Evolutionary conservation across 371 early-diverging fungal species (phyloP).

Genomic region (Mortierella sp.): DNA sequence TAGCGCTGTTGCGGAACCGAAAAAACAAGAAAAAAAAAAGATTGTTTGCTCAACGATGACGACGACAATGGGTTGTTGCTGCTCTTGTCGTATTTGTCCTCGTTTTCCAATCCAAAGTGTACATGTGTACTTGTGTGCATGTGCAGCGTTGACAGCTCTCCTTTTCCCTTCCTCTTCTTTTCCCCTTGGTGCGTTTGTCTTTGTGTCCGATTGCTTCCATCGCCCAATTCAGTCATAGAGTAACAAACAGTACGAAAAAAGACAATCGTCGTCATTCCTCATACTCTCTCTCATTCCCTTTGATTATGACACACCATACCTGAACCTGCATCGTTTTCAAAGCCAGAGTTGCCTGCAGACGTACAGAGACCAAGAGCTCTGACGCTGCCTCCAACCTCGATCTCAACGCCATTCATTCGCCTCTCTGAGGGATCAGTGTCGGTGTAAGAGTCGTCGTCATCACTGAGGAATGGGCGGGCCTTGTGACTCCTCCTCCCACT

Average conservation of each 20-base stretch:
- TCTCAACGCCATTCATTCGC: conserved; percentile 17
- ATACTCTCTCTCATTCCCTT: not conserved
- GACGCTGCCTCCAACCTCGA: conserved; percentile 18
- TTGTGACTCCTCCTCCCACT: conserved; percentile 23
- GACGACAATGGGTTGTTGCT: not conserved
- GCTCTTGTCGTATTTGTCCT: not conserved
- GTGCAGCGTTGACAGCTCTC: conserved; percentile 2
- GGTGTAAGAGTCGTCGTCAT: conserved; percentile 26
- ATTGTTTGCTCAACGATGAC: conserved; percentile 2
- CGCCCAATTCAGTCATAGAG: not conserved
- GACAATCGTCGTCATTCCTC: not conserved
- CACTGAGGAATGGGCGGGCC: conserved; percentile 23
- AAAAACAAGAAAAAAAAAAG: not conserved
- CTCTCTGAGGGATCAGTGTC: conserved; percentile 35
- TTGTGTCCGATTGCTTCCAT: not conserved
- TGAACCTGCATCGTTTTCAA: conserved; percentile 43
- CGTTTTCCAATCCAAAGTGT: not conserved
- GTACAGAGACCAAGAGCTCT: conserved; percentile 8
- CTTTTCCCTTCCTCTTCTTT: not conserved
- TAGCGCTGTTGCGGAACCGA: not conserved
- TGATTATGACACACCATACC: conserved; percentile 25
- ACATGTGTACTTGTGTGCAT: not conserved
- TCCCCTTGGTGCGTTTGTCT: not conserved
- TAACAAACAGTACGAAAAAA: not conserved
- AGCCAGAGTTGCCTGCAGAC: conserved; percentile 18